Evolutionary conservation across 352 stramenopile species (phyloP).

Genomic region (Aphanomyces euteiches): DNA sequence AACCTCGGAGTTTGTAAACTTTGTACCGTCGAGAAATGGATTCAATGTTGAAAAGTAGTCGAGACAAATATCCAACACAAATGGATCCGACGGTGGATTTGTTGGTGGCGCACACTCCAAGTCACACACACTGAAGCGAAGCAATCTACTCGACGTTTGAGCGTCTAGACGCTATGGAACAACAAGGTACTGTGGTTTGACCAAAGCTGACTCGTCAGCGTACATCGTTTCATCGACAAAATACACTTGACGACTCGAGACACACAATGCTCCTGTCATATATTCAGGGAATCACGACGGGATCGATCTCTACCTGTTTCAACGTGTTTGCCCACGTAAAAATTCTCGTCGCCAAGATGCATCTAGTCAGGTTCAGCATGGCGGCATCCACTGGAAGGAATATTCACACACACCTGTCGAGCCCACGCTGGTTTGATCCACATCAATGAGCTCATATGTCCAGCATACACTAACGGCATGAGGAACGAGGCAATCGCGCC

Average conservation of each 20-base stretch:
- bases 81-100: constrained; percentile 27
- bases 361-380: constrained; percentile 34
- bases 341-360: constrained; percentile 36
- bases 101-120: not conserved
- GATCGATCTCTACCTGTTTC: constrained; percentile 33
- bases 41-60: constrained; percentile 89
- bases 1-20: not conserved
- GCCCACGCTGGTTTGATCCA: constrained; percentile 85
- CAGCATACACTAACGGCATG: constrained; percentile 69
- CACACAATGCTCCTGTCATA: constrained; percentile 38
- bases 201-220: constrained; percentile 40
- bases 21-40: constrained; percentile 63
- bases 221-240: constrained; percentile 74
- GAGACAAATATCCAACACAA: constrained; percentile 81
- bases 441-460: constrained; percentile 66
- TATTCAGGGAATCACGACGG: not conserved
- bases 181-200: not conserved
- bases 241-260: constrained; percentile 56
- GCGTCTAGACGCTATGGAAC: too few species aligned
- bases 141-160: not conserved
- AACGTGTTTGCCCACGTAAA: constrained; percentile 44
- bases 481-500: constrained; percentile 84
- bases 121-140: constrained; percentile 20
- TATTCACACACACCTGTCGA: constrained; percentile 48
- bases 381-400: not conserved